Evolutionary conservation across 2,329 filamentous ascomycete genomes (phyloP).

Genomic region (Hypoxylon sp.): DNA sequence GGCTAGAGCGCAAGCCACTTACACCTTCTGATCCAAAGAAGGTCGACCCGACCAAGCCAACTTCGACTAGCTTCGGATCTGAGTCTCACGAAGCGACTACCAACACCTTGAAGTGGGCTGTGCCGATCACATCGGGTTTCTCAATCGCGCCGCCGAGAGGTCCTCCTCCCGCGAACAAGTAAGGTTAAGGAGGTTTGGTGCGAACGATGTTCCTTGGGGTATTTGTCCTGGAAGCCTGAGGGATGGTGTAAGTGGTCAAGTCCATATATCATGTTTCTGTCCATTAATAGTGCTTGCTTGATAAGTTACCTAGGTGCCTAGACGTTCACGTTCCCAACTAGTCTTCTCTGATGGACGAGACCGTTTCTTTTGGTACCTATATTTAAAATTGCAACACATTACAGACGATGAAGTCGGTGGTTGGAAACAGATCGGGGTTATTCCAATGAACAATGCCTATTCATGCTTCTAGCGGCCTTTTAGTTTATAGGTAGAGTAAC

Average conservation of each 20-base stretch:
- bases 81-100: neutral
- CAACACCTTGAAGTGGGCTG: neutral
- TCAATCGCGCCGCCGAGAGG: conserved; percentile 7
- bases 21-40: conserved; percentile 3
- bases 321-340: neutral
- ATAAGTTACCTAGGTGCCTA: neutral
- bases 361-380: neutral
- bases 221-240: neutral
- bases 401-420: neutral
- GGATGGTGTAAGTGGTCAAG: neutral
- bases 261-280: neutral
- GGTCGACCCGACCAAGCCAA: neutral
- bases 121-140: conserved; percentile 2
- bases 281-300: neutral
- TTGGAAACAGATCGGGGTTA: neutral
- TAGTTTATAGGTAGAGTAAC: neutral
- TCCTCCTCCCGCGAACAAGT: neutral
- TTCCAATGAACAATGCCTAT: neutral
- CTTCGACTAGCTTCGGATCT: neutral
- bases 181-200: too few relatives aligned
- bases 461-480: neutral
- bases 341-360: neutral
- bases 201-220: neutral
- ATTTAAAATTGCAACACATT: neutral
- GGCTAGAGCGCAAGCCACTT: conserved; percentile 10